Evolutionary conservation across 2,329 filamentous ascomycete genomes (phyloP).

Genomic region (Diaporthe longicolla): DNA sequence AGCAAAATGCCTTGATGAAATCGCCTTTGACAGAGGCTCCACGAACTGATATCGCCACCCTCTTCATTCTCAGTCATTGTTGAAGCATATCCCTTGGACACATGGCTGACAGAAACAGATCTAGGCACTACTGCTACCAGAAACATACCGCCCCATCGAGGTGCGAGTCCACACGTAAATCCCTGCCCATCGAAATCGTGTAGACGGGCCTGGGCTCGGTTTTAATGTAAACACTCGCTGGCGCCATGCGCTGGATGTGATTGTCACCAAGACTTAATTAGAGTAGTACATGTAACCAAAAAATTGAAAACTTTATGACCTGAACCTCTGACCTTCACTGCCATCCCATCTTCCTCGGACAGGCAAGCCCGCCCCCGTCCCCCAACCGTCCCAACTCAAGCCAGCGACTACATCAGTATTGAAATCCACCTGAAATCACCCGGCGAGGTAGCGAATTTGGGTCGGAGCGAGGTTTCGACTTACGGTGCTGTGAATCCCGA

Average conservation of each 20-base stretch:
- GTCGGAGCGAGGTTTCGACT: too few relatives aligned
- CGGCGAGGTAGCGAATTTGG: too few relatives aligned
- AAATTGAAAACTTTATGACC: not conserved
- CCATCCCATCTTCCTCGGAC: too few relatives aligned
- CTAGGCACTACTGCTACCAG: not conserved
- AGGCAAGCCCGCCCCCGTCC: too few relatives aligned
- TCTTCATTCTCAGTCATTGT: not conserved
- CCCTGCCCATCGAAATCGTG: not conserved
- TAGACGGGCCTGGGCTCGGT: not conserved
- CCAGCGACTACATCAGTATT: too few relatives aligned
- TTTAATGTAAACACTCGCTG: not conserved
- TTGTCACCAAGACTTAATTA: not conserved
- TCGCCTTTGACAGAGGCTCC: slow-evolving; percentile 80
- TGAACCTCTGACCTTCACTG: too few relatives aligned
- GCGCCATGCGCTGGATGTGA: not conserved
- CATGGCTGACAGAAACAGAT: slow-evolving; percentile 34
- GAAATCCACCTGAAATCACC: too few relatives aligned
- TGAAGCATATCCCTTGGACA: not conserved
- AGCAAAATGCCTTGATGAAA: slow-evolving; percentile 84
- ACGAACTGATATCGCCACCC: slow-evolving; percentile 52
- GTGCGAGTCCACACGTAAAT: not conserved
- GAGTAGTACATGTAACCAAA: not conserved
- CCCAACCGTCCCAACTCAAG: too few relatives aligned
- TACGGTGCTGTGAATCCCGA: too few relatives aligned
- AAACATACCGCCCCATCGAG: not conserved